Base-by-base conservation (phyloP, 225 moss, liverwort and hornwort species). In the Anthoceros angustus region DNA sequence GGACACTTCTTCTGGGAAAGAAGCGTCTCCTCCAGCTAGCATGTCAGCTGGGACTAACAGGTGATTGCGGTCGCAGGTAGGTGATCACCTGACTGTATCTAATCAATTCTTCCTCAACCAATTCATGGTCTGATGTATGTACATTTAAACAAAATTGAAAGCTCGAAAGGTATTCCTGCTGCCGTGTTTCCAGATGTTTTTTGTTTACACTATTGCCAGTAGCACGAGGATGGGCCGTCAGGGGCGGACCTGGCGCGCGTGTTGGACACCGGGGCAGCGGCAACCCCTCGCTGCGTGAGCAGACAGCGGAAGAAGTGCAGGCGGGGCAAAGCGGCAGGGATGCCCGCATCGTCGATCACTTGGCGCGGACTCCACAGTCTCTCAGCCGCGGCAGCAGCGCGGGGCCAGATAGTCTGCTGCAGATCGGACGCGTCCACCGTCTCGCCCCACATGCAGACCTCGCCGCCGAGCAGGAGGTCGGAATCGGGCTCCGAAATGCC, bases 391-490 rank as follows among this genome's bases (percentile, higher is more conserved):
- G 92, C 98, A 39, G 92, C 98, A 10, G 98, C 98, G 3, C 98
- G 78, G 32, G 98, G 98, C 98, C 98, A 98, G 11, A 92, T 87
- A 8, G 92, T 98, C 71, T 89, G 92, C 73, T 87, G 66, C 41
- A 92, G 71, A 3, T 92, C 79, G 0, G 92, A 92, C 25, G 48
- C 72, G 73, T 98, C 98, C 39, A 73, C 89, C 8, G 86, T 89
- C 75, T 98, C 98, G 20, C 92, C 92, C 98, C 98, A 98, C 98
- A 98, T 87, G 82, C 98, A 98, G 55, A 92, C 98, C 77, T 98
- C 92, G 38, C 98, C 98, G 66, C 98, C 98, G 24, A 98, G 49
- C 14, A 98, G 73, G 39, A 80, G 84, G 9, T 64, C 50, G 61
- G 73, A 75, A 68, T 86, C 82, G 2, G 67, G 45, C 8, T 64